phyloP scores from a whole-genome alignment of 2,329 filamentous ascomycete genomes.

The Aspergillus hortae region DNA sequence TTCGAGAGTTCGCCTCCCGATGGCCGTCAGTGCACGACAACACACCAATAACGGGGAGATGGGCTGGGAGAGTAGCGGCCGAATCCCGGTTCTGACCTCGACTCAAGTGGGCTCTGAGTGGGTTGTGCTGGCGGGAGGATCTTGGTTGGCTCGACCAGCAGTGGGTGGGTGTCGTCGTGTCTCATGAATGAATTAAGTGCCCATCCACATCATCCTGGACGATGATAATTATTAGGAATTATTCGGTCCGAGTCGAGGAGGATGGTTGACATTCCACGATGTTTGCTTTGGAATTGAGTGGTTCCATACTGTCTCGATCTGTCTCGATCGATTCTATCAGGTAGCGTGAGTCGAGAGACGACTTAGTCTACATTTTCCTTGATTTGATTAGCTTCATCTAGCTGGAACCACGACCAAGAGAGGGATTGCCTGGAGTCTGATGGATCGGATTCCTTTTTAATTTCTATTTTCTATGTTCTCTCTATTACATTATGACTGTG shows the following conservation, averaged over 20 bases:
- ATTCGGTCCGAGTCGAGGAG: background rate
- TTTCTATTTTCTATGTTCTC: no score
- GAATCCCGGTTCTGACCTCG: conserved; percentile 15
- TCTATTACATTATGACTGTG: background rate
- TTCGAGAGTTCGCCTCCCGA: background rate
- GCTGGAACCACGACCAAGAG: no score
- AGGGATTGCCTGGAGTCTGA: no score
- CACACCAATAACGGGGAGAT: conserved; percentile 4
- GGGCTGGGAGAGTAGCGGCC: conserved; percentile 2
- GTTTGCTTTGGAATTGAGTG: background rate
- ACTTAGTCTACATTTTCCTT: no score
- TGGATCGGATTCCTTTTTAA: no score
- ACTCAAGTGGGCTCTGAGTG: conserved; percentile 15
- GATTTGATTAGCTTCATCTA: no score
- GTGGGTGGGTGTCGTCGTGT: conserved; percentile 16
- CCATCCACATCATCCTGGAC: background rate
- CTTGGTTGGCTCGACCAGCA: conserved; percentile 13
- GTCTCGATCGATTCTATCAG: no score
- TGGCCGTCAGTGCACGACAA: background rate
- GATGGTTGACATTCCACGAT: background rate
- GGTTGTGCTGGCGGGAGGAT: conserved; percentile 16
- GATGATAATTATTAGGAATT: background rate
- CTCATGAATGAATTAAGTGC: conserved; percentile 10
- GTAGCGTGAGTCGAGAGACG: no score
- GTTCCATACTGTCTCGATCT: no score